These are phyloP conservation scores for Cordyceps sp. DNA, from an alignment of 2,329 filamentous ascomycete species.

Conservation along the genomic window DNA sequence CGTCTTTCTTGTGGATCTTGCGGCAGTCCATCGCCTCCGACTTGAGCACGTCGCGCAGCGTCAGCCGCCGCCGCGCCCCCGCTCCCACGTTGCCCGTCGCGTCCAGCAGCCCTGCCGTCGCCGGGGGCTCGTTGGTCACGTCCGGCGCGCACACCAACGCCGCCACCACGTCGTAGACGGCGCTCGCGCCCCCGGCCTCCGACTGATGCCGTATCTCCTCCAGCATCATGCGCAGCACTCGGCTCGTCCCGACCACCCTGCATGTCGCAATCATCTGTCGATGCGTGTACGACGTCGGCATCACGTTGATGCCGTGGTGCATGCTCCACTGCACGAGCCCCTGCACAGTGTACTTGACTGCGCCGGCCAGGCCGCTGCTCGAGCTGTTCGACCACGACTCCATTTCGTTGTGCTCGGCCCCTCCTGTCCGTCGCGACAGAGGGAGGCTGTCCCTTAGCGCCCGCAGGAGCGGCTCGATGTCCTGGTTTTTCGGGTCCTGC, in stretches of 20 bases:
- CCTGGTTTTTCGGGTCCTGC: constrained; percentile 48
- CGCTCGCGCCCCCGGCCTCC: constrained; percentile 37
- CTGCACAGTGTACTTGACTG: constrained; percentile 44
- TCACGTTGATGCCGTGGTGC: constrained; percentile 34
- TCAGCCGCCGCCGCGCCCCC: constrained; percentile 29
- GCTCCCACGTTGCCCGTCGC: constrained; percentile 17
- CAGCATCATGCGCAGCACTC: constrained; percentile 43
- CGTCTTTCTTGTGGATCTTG: constrained; percentile 37
- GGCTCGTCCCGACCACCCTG: constrained; percentile 43
- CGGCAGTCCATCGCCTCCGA: constrained; percentile 40
- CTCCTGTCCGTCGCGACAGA: constrained; percentile 42
- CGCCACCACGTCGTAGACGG: constrained; percentile 52
- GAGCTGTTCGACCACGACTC: constrained; percentile 46
- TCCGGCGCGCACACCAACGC: constrained; percentile 55
- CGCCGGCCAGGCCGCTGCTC: constrained; percentile 36
- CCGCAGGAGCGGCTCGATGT: constrained; percentile 53
- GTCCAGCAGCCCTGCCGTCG: constrained; percentile 14
- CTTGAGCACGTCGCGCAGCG: constrained; percentile 42
- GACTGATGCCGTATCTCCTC: constrained; percentile 51
- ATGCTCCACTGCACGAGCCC: constrained; percentile 51
- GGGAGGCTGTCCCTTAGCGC: constrained; percentile 43
- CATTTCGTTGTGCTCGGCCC: constrained; percentile 47
- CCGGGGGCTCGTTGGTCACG: constrained; percentile 25
- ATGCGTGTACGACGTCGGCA: constrained; percentile 54
- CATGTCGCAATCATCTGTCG: constrained; percentile 47